These are phyloP conservation scores for Epichloe uncinata DNA, from an alignment of 2,329 filamentous ascomycete species.

Conservation along the genomic window DNA sequence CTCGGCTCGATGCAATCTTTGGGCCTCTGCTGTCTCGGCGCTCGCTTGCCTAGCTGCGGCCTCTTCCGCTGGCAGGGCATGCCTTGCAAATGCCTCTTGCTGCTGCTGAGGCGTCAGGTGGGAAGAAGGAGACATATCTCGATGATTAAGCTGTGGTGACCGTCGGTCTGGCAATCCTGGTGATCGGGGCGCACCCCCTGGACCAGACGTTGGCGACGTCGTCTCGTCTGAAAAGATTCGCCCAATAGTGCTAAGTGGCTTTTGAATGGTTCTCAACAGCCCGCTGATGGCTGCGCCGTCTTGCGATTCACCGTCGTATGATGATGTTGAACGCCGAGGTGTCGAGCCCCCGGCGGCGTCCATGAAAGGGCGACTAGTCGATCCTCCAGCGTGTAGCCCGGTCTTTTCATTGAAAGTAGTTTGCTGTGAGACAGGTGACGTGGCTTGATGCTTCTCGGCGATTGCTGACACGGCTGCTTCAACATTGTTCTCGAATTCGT, in stretches of 20 bases:
- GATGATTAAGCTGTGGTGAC: slow-evolving; percentile 17
- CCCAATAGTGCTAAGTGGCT: slow-evolving; percentile 79
- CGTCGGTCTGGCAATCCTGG: slow-evolving; percentile 20
- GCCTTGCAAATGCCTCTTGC: slow-evolving; percentile 14
- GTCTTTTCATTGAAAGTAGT: slow-evolving; percentile 32
- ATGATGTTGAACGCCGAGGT: slow-evolving; percentile 41
- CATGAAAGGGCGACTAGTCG: slow-evolving; percentile 27
- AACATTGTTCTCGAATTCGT: slow-evolving; percentile 93
- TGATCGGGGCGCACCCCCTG: slow-evolving; percentile 22
- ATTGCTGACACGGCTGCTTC: slow-evolving; percentile 92
- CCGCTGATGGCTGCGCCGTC: slow-evolving; percentile 75
- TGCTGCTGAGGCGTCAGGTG: slow-evolving; percentile 13
- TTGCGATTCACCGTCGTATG: slow-evolving; percentile 41
- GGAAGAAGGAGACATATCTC: slow-evolving; percentile 10
- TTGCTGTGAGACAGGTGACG: slow-evolving; percentile 31
- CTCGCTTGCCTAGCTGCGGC: slow-evolving; percentile 82
- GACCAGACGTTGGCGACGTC: slow-evolving; percentile 24
- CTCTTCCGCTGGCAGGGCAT: slow-evolving; percentile 61
- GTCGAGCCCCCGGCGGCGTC: slow-evolving; percentile 22
- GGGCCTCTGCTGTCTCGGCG: slow-evolving; percentile 77
- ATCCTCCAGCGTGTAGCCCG: slow-evolving; percentile 11
- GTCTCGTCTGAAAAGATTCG: slow-evolving; percentile 74
- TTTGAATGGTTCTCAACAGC: slow-evolving; percentile 79
- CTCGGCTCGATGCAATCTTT: slow-evolving; percentile 69
- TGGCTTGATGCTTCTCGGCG: slow-evolving; percentile 66